Base-by-base conservation (phyloP, 495 filamentous ascomycete genomes). In the Hamigera avellanea region DNA sequence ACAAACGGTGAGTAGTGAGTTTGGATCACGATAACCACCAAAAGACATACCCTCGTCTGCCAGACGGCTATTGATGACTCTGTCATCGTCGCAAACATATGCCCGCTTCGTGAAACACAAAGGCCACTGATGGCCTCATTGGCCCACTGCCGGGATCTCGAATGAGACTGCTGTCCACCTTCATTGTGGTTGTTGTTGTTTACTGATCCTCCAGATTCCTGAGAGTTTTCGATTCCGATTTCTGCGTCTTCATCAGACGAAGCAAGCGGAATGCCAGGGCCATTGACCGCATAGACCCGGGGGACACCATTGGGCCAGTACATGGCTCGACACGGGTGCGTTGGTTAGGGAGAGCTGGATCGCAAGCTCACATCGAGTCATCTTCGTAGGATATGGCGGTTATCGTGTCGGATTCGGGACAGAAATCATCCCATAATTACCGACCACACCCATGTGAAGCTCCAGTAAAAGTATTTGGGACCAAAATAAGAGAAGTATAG, bases 251-350 rank as follows among this genome's bases (percentile, higher is more conserved):
- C 66, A 27, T 68, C 64, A 27, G 61, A 54, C 42, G 50, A 48
- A 16, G 56, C 46, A 36, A 51, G 41, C 10, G 59, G 47, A 32
- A 56, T 59, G 47, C 57, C 49, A 33, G 70, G 67, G 46, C 70
- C 66, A 60, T 72, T 80, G 61, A 80, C 80, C 57, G 83, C 81
- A 72, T 89, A 93, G 52, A 93, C 81, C 60, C 78, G 72, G 41
- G 88, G 87, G 43, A 86, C 83, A 57, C 86, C 86, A 63, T 91
- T 71, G 49, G 89, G 89, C 89, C 89, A 95, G 72, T 95, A 95
- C 88, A 95, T 95, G 71, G 72, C 72, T 75, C 51, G 40, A 41
- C 35, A 44, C 39, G 35, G 40, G 46, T 45, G 44, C 37, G 50
- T 50, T 39, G 43, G 44, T 53, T 37, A 44, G 36, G 42, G 33